Base-by-base conservation (phyloP, 2,329 filamentous ascomycete genomes). In the Pyrenochaeta sp. region DNA sequence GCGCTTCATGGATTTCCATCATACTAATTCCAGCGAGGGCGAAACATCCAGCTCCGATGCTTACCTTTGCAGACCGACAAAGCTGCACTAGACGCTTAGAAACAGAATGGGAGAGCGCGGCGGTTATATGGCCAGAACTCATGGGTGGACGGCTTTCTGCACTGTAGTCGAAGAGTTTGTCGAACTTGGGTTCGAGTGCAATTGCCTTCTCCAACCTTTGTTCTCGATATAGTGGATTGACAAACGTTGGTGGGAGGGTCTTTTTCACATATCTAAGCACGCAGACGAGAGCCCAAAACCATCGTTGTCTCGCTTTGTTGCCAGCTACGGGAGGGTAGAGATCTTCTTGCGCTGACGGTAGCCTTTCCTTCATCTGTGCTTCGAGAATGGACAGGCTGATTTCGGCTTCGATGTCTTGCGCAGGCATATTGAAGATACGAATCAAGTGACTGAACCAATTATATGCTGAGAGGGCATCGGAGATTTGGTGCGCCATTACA, bases 221-320 rank as follows among this genome's bases (percentile, higher is more conserved):
- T 7, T 45, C 46, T 14, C 77, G 64, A 14, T 64, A 62, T 4
- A 81, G 63, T 0, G 80, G 80, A 49, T 81, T 81, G 2, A 63
- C 23, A 49, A 82, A 79, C 1, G 75, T 77, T 7, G 66, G 67
- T 11, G 76, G 74, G 1, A 77, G 65, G 1, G 74, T 69, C 40
- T 68, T 77, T 5, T 75, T 63, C 1, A 80, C 72, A 48, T 81
- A 76, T 5, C 79, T 65, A 14, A 81, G 68, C 7, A 81, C 73
- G 17, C 78, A 68, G 7, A 77, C 72, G 7, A 82, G 71, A 5
- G 75, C 72, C 80, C 80, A 82, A 59, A 79, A 80, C 79, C 79
- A 82, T 42, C 79, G 69, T 61, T 76, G 71, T 17, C 76, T 63
- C 1, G 78, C 79, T 32, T 48, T 48, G 18, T 58, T 76, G 29